Percentiles rank a stretch among this genome's conserved stretches.
These are phyloP conservation scores for Cupressus sempervirens DNA, from an alignment of 75 land plant species.

Conservation along the genomic window DNA sequence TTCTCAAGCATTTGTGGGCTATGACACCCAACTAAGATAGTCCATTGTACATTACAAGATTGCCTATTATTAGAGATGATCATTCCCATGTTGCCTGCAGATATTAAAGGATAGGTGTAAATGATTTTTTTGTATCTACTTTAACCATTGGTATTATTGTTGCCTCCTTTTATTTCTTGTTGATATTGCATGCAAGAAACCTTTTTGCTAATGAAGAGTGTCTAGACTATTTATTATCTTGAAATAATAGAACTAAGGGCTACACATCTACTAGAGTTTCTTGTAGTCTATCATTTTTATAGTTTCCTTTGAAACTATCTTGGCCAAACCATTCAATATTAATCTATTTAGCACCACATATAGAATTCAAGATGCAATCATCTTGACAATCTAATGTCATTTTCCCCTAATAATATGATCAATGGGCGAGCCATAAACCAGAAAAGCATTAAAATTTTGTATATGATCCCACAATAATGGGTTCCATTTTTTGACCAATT, in stretches of 20 bases:
- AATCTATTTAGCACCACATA: background rate
- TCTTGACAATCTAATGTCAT: background rate
- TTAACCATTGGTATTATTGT: background rate
- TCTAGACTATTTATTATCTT: background rate
- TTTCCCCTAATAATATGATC: background rate
- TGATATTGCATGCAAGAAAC: background rate
- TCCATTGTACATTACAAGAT: slow-evolving; percentile 6
- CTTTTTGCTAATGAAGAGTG: slow-evolving; percentile 3
- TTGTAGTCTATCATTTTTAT: background rate
- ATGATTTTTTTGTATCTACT: background rate
- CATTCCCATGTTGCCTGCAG: background rate
- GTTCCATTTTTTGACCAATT: no score
- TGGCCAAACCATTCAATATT: background rate
- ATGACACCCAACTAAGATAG: background rate
- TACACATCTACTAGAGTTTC: slow-evolving; percentile 7
- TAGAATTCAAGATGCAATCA: background rate
- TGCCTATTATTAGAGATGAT: background rate
- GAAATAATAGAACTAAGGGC: background rate
- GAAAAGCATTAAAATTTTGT: no score
- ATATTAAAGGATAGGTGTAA: background rate
- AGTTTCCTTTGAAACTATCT: background rate
- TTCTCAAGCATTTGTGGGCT: background rate
- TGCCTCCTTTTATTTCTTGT: background rate
- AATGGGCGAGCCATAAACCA: slow-evolving; percentile 10
- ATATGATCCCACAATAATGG: no score